These are phyloP conservation scores for Thelonectria rubi DNA, from an alignment of 2,329 filamentous ascomycete species.

Conservation along the genomic window DNA sequence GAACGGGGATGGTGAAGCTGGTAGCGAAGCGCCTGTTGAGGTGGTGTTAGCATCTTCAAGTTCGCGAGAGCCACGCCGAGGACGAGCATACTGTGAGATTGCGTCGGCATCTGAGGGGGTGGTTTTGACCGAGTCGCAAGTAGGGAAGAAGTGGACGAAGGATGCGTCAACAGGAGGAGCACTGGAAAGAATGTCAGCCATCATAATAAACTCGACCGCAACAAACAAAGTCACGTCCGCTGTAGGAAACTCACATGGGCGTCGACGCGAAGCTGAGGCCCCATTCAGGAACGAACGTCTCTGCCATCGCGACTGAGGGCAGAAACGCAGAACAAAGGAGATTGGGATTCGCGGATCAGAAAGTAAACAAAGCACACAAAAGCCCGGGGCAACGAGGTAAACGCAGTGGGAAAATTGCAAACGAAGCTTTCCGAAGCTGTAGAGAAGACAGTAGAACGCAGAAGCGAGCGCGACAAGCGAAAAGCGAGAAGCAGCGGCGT, in stretches of 20 bases:
- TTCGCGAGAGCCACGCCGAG: not conserved
- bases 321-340: not conserved
- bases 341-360: not conserved
- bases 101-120: conserved; percentile 15
- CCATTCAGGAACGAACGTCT: conserved; percentile 36
- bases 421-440: conserved; percentile 29
- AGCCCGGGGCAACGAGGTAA: conserved; percentile 32
- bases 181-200: conserved; percentile 36
- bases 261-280: conserved; percentile 34
- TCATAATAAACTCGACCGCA: not conserved
- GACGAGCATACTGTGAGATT: conserved; percentile 31
- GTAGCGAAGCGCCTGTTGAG: conserved; percentile 38
- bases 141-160: conserved; percentile 43
- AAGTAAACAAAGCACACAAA: conserved; percentile 43
- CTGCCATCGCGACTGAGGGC: conserved; percentile 41
- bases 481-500: conserved; percentile 2
- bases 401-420: not conserved
- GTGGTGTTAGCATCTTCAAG: conserved; percentile 25
- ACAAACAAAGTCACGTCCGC: too few relatives aligned
- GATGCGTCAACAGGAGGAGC: conserved; percentile 35
- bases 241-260: conserved; percentile 30
- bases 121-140: conserved; percentile 17
- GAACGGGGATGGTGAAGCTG: conserved; percentile 30
- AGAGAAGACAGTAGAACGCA: conserved; percentile 7
- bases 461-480: conserved; percentile 9